Base-by-base conservation (phyloP, 805 yeast species). In the Sporopachydermia lactativora region DNA sequence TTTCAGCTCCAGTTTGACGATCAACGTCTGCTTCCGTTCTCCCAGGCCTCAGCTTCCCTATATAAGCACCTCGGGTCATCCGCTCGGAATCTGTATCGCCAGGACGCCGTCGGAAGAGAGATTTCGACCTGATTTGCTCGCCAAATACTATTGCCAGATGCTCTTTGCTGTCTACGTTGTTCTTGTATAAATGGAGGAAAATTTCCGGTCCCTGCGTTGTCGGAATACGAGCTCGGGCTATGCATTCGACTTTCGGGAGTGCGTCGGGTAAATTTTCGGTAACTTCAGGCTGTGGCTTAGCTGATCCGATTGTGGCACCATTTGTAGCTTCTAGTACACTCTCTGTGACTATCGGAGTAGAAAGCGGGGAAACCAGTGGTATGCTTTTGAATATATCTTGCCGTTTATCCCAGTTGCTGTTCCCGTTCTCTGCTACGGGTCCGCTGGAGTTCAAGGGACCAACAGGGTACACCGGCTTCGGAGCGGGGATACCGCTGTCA, bases 21-120 rank as follows among this genome's bases (percentile, higher is more conserved):
- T 81, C 92, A 5, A 42, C 47, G 53, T 82, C 92, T 0, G 94
- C 94, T 3, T 62, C 53, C 19, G 59, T 58, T 48, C 98, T 70
- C 3, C 97, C 97, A 3, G 98, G 97, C 49, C 74, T 77, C 41
- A 92, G 64, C 52, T 75, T 77, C 4, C 99, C 99, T 19, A 83
- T 75, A 50, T 92, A 92, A 0, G 98, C 98, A 18, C 99, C 99
- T 49, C 98, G 71, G n/a, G 94, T 86, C 96, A 92, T 92, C 49
- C 98, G 62, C 56, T 85, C 96, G 50, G 75, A 79, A 59, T 86
- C 96, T 0, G 95, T 67, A 47, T 92, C 98, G 37, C 74, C 73
- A 0, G 62, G 62, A 41, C 83, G 63, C 39, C 61, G 62, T 37
- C 62, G 69, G 61, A 75, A 92, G 39, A 92, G 63, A 3, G 85